Percentiles rank a stretch among this genome's conserved stretches.
Conservation (phyloP, 371 early-diverging fungal species). For the Lichtheimia ramosa region DNA sequence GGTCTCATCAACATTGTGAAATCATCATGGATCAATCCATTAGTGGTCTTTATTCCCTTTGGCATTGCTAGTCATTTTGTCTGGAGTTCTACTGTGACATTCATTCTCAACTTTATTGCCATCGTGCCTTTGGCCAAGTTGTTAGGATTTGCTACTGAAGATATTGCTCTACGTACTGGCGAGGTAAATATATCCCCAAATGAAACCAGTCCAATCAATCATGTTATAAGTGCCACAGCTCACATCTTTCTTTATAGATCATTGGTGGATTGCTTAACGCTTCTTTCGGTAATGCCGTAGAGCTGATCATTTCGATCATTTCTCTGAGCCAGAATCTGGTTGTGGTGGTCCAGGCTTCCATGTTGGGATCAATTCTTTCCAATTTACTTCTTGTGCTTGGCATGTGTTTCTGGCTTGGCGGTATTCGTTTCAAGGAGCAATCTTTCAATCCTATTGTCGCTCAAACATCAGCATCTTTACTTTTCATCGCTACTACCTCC, state of each 20-base stretch:
- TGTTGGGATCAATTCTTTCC: conserved; percentile 85
- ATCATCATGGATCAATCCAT: conserved; percentile 64
- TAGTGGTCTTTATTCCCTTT: conserved; percentile 73
- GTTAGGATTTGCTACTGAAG: conserved; percentile 57
- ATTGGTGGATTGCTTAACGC: conserved; percentile 88
- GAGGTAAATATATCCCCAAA: conserved; percentile 31
- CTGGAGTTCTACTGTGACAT: conserved; percentile 66
- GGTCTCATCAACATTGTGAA: conserved; percentile 46
- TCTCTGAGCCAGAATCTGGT: conserved; percentile 76
- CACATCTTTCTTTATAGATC: conserved; percentile 30
- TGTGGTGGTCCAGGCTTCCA: conserved; percentile 82
- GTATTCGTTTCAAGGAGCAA: conserved; percentile 66
- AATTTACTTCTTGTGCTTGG: conserved; percentile 79
- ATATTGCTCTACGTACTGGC: conserved; percentile 65
- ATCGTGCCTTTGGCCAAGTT: conserved; percentile 84
- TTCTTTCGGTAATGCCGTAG: conserved; percentile 85
- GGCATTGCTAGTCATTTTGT: conserved; percentile 65
- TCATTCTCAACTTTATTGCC: conserved; percentile 86
- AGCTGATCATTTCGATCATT: conserved; percentile 78
- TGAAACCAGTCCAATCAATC: background rate
- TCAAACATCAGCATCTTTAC: conserved; percentile 74
- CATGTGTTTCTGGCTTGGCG: conserved; percentile 80
- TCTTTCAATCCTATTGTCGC: conserved; percentile 77
- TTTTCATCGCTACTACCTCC: conserved; percentile 76
- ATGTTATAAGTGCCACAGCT: no score